Percentiles rank a stretch among this genome's conserved stretches.
phyloP scores from a whole-genome alignment of 192 early-diverging fungal species.

The Coemansia sp. region DNA sequence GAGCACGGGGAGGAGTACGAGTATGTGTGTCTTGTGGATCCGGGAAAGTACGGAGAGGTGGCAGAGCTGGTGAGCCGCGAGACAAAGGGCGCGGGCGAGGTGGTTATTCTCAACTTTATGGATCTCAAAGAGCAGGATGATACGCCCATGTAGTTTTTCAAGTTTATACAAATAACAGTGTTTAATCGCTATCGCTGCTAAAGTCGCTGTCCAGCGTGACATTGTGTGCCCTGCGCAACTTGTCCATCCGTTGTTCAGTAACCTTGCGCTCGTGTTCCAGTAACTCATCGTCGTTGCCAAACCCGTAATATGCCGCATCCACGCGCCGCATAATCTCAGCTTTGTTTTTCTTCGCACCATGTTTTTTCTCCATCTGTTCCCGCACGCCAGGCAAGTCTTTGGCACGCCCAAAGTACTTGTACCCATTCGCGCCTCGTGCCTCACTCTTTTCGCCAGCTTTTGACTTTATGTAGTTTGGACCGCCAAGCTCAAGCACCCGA shows the following conservation, averaged over 20 bases:
- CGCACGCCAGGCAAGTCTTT: constrained; percentile 90
- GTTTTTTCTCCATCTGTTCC: constrained; percentile 76
- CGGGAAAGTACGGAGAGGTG: constrained; percentile 83
- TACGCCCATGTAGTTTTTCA: constrained; percentile 25
- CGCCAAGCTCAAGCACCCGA: constrained; percentile 87
- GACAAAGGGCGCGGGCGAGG: constrained; percentile 81
- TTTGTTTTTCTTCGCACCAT: constrained; percentile 49
- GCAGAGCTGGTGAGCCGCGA: constrained; percentile 82
- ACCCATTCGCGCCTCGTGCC: constrained; percentile 85
- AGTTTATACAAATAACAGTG: background rate
- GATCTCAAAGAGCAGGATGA: constrained; percentile 71
- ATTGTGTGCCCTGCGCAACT: constrained; percentile 31
- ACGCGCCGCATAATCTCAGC: constrained; percentile 71
- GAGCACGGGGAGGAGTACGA: constrained; percentile 58
- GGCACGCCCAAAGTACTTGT: constrained; percentile 98
- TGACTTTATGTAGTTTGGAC: constrained; percentile 81
- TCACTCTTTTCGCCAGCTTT: constrained; percentile 72
- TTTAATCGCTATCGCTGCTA: constrained; percentile 6
- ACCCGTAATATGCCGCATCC: constrained; percentile 95
- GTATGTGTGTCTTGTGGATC: constrained; percentile 71
- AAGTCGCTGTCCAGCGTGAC: constrained; percentile 12
- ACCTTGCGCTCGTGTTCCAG: constrained; percentile 73
- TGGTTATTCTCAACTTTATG: constrained; percentile 82
- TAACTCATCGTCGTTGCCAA: constrained; percentile 83
- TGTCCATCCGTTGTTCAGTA: constrained; percentile 47